Evolutionary conservation across 139 green algal genomes (phyloP).

Genomic region (Axilococcus clingmanii): DNA sequence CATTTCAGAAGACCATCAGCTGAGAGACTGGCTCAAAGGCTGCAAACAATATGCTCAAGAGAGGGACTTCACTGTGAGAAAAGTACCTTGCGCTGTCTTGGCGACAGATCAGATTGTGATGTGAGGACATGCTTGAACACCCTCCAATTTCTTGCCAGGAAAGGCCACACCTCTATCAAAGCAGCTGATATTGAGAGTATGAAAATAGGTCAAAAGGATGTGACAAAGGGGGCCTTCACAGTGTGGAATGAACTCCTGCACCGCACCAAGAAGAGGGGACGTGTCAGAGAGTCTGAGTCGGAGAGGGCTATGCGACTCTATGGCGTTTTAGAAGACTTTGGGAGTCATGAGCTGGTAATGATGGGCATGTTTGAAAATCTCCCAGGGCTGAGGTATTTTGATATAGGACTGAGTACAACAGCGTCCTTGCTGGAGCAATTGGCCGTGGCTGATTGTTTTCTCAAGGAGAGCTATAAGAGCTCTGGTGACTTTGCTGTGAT

Average conservation of each 20-base stretch:
- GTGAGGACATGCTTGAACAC: conserved; percentile 89
- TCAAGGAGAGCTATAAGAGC: conserved; percentile 6
- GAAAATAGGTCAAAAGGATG: conserved; percentile 67
- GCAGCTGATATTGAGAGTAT: conserved; percentile 29
- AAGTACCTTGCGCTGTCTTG: conserved; percentile 42
- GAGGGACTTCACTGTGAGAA: conserved; percentile 31
- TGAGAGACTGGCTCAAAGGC: conserved; percentile 31
- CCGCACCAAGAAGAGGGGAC: conserved; percentile 20
- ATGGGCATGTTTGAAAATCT: conserved; percentile 58
- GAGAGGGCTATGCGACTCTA: conserved; percentile 28
- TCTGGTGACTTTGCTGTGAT: conserved; percentile 31
- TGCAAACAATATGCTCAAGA: conserved; percentile 17
- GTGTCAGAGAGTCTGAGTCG: conserved; percentile 12
- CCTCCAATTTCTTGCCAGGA: conserved; percentile 58
- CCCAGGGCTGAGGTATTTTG: conserved; percentile 42
- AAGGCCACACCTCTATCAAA: conserved; percentile 15
- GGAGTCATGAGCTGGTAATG: conserved; percentile 67
- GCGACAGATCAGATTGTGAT: conserved; percentile 55
- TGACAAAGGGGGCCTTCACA: conserved; percentile 44
- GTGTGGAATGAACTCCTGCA: conserved; percentile 58
- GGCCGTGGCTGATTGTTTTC: conserved; percentile 43
- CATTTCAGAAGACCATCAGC: conserved; percentile 41
- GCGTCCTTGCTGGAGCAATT: conserved; percentile 33
- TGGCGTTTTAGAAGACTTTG: conserved; percentile 52
- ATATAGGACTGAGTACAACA: conserved; percentile 52